Base-by-base conservation (phyloP, 164 flowering plant genomes). In the Santalum album region DNA sequence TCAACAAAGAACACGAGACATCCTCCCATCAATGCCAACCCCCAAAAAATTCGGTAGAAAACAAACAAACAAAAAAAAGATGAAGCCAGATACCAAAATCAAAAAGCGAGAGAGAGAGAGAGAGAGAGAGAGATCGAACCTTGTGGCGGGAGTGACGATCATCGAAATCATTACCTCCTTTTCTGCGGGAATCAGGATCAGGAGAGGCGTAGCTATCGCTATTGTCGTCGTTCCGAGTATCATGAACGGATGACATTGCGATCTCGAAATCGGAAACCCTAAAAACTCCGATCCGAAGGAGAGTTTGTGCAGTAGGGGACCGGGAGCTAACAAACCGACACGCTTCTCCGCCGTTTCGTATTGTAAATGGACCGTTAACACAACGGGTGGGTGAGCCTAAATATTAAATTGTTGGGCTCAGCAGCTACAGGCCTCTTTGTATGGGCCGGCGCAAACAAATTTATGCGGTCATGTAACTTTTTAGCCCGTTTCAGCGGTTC, bases 61-160 rank as follows among this genome's bases (percentile, higher is more conserved):
- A n/a, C n/a, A n/a, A n/a, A 7, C 20, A 43, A 20, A 12, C 25
- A 9, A 21, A 10, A 22, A 21, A 9, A 21, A 15, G 42, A 11
- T 12, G 10, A 32, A 32, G 10, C 36, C 36, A 6, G 36, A 15
- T 38, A 3, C 3, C 4, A 11, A 15, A 38, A 15, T 4, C 10
- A 38, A 18, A n/a, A 10, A 42, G 12, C 5, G 7, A n/a, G 21
- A n/a, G 45, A n/a, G 21, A n/a, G 21, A 42, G 7, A 42, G 21
- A 42, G 21, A 42, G 6, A 18, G 45, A 42, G 21, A 15, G 16
- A 26, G 54, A 47, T 21, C 19, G 17, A 47, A 61, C 64, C 64
- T 47, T 61, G 35, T 54, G 64, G 42, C 54, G 58, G 19, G 64
- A 53, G 47, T 24, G 44, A 24, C 52, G 53, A 6, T 49, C 52